Evolutionary conservation across 1,139 yeast species (phyloP).

Genomic region (Blastobotrys arbuscula): DNA sequence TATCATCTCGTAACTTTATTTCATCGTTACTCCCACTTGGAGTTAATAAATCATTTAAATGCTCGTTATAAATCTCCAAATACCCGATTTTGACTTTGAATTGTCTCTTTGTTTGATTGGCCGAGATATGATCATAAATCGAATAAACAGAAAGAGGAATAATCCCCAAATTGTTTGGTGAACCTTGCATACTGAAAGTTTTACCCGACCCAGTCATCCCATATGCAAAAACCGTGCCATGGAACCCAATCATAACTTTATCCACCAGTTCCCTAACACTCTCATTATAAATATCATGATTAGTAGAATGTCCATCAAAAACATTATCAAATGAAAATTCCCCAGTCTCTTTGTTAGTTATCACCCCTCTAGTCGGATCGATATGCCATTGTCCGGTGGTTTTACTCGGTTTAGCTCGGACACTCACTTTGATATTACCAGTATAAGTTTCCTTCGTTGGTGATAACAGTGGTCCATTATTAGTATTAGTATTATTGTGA

Average conservation of each 20-base stretch:
- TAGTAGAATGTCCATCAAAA: slow-evolving; percentile 45
- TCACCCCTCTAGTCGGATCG: slow-evolving; percentile 20
- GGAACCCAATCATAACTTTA: slow-evolving; percentile 70
- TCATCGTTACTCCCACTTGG: slow-evolving; percentile 36
- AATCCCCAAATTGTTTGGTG: slow-evolving; percentile 62
- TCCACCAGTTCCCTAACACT: slow-evolving; percentile 59
- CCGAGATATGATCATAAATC: slow-evolving; percentile 49
- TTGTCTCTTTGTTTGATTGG: slow-evolving; percentile 29
- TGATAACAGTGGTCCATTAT: slow-evolving; percentile 1
- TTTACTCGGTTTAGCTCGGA: slow-evolving; percentile 32
- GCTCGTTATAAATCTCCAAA: slow-evolving; percentile 87
- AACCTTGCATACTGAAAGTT: slow-evolving; percentile 86
- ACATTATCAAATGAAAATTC: slow-evolving; percentile 73
- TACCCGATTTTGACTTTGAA: slow-evolving; percentile 59
- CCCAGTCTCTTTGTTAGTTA: slow-evolving; percentile 32
- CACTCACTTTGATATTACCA: slow-evolving; percentile 36
- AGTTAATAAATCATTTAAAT: slow-evolving; percentile 62
- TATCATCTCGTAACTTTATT: slow-evolving; percentile 70
- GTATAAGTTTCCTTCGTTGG: slow-evolving; percentile 18
- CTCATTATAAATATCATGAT: slow-evolving; percentile 54
- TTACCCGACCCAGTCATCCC: slow-evolving; percentile 98
- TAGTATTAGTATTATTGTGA: slow-evolving; percentile 1
- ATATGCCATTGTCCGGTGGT: slow-evolving; percentile 24
- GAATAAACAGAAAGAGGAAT: slow-evolving; percentile 69
- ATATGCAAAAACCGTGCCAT: slow-evolving; percentile 87